A percentile compares a stretch with the other conserved stretches of the same genome.
Evolutionary conservation across 2,329 filamentous ascomycete species (phyloP).

Genomic region (Huntiella abstrusa): DNA sequence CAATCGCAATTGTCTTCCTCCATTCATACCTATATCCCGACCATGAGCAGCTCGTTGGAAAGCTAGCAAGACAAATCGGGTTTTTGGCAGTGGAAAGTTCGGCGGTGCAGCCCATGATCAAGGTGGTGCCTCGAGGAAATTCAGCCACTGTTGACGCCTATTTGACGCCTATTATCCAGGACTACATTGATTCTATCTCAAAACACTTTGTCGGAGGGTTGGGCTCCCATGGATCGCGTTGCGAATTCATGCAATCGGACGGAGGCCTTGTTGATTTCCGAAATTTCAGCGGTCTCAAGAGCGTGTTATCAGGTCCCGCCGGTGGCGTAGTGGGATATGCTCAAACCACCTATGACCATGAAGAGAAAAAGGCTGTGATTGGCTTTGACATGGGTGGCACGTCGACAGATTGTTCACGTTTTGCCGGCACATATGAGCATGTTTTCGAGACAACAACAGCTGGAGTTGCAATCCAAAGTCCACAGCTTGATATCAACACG

Average conservation of each 20-base stretch:
- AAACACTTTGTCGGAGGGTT: constrained; percentile 54
- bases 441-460: constrained; percentile 89
- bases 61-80: constrained; percentile 59
- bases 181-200: constrained; percentile 23
- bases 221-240: constrained; percentile 65
- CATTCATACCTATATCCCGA: constrained; percentile 82
- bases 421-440: constrained; percentile 76
- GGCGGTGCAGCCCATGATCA: constrained; percentile 24
- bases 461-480: constrained; percentile 83
- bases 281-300: constrained; percentile 66
- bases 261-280: constrained; percentile 56
- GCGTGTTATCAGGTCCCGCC: constrained; percentile 78
- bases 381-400: constrained; percentile 77
- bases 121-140: constrained; percentile 25
- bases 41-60: constrained; percentile 63
- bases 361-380: constrained; percentile 70
- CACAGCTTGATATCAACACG: constrained; percentile 86
- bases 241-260: constrained; percentile 91
- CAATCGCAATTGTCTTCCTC: constrained; percentile 79
- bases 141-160: constrained; percentile 26
- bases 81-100: constrained; percentile 17
- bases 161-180: constrained; percentile 23
- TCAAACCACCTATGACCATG: constrained; percentile 70
- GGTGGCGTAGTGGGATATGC: constrained; percentile 87
- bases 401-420: constrained; percentile 77